Evolutionary conservation across 2,329 filamentous ascomycete species (phyloP).

Genomic region (Cladosporium phlei): DNA sequence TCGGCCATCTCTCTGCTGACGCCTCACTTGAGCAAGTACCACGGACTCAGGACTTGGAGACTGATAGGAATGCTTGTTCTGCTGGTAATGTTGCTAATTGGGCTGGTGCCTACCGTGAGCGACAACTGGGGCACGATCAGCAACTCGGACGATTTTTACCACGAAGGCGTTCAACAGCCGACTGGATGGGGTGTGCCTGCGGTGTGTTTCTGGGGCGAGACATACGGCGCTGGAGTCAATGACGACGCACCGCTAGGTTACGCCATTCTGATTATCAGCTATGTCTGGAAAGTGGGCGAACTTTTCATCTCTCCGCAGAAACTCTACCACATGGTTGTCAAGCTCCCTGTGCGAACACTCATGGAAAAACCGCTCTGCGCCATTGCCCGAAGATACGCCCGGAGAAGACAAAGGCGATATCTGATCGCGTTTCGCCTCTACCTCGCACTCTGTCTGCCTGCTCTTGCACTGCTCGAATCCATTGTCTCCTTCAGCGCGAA

Average conservation of each 20-base stretch:
- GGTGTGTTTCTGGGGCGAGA: conserved; percentile 19
- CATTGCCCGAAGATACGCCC: conserved; percentile 15
- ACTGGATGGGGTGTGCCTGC: conserved; percentile 18
- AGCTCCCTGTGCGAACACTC: conserved; percentile 14
- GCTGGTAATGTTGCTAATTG: conserved; percentile 22
- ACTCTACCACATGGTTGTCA: conserved; percentile 16
- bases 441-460: conserved; percentile 15
- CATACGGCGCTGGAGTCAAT: conserved; percentile 20
- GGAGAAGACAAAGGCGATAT: not conserved
- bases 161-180: too few species aligned
- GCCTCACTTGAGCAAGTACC: conserved; percentile 15
- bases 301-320: conserved; percentile 17
- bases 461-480: conserved; percentile 18
- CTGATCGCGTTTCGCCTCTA: not conserved
- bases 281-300: conserved; percentile 26
- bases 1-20: conserved; percentile 21
- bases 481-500: conserved; percentile 23
- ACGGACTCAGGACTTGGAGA: conserved; percentile 19
- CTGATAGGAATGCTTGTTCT: conserved; percentile 21
- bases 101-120: conserved; percentile 20
- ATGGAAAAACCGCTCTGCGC: conserved; percentile 16
- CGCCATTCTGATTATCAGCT: conserved; percentile 22
- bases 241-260: conserved; percentile 20
- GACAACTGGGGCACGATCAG: conserved; percentile 19
- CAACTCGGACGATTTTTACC: not conserved